phyloP scores from a whole-genome alignment of 225 moss, liverwort and hornwort genomes.

The Rhytidiadelphus loreus region DNA sequence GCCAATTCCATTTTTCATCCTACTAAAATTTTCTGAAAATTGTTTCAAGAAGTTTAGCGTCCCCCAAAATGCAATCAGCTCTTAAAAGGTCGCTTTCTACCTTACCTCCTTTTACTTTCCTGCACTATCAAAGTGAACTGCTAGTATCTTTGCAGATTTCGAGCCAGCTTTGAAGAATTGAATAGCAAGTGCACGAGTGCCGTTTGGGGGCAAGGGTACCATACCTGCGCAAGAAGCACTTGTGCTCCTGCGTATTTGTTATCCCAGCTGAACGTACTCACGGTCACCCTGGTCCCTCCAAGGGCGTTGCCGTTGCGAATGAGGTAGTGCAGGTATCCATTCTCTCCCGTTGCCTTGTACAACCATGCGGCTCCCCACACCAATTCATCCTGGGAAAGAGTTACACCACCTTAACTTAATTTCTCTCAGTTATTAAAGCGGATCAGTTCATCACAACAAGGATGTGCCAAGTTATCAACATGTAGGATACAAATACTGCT shows the following conservation, averaged over 20 bases:
- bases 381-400: conserved; percentile 48
- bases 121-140: background rate
- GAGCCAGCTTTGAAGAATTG: background rate
- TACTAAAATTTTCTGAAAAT: background rate
- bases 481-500: background rate
- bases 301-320: conserved; percentile 22
- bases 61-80: no score
- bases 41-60: background rate
- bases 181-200: background rate
- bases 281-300: conserved; percentile 32
- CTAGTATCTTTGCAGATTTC: background rate
- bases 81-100: no score
- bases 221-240: conserved; percentile 58
- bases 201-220: background rate
- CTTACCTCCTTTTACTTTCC: background rate
- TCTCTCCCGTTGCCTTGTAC: conserved; percentile 44
- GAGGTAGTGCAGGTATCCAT: conserved; percentile 41
- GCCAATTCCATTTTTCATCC: background rate
- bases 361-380: conserved; percentile 77
- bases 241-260: conserved; percentile 79
- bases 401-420: background rate
- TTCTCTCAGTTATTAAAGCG: background rate
- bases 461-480: background rate
- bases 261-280: conserved; percentile 56
- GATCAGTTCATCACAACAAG: background rate